Evolutionary conservation across 768 basidiomycete genomes (phyloP).

Genomic region (Crucibulum laeve): DNA sequence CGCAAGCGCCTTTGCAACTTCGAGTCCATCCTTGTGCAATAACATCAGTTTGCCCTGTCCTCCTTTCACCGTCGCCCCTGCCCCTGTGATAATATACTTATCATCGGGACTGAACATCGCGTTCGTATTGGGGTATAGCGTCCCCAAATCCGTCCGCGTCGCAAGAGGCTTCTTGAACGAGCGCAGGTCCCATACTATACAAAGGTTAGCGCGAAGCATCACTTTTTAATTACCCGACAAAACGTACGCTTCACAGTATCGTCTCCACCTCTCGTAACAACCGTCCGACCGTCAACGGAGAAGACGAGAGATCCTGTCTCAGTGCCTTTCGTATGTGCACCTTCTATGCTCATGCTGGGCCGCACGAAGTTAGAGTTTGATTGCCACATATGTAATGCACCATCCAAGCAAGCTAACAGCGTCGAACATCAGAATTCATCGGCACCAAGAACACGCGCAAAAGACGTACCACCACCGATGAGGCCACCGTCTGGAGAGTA

Average conservation of each 20-base stretch:
- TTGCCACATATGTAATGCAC: conserved; percentile 91
- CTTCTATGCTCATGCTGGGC: conserved; percentile 82
- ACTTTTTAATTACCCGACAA: conserved; percentile 6
- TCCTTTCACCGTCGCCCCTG: conserved; percentile 62
- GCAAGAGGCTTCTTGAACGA: conserved; percentile 87
- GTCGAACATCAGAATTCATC: conserved; percentile 5
- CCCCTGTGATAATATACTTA: conserved; percentile 82
- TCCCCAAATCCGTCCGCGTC: conserved; percentile 57
- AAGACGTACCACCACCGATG: conserved; percentile 75
- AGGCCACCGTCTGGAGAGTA: conserved; percentile 89
- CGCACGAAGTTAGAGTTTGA: conserved; percentile 90
- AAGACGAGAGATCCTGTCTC: conserved; percentile 88
- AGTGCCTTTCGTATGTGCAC: conserved; percentile 80
- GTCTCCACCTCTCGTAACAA: conserved; percentile 90
- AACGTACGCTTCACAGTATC: conserved; percentile 91
- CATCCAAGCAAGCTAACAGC: conserved; percentile 77
- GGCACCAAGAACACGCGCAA: conserved; percentile 3
- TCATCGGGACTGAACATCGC: conserved; percentile 95
- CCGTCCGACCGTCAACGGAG: conserved; percentile 79
- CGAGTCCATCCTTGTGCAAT: conserved; percentile 65
- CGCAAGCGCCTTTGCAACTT: conserved; percentile 60
- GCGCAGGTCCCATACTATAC: conserved; percentile 89
- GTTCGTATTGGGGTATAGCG: conserved; percentile 90
- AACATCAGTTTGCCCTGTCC: conserved; percentile 71
- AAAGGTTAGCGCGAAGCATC: conserved; percentile 1